Base-by-base conservation (phyloP, 2,329 filamentous ascomycete species). In the Aspergillus texensis region DNA sequence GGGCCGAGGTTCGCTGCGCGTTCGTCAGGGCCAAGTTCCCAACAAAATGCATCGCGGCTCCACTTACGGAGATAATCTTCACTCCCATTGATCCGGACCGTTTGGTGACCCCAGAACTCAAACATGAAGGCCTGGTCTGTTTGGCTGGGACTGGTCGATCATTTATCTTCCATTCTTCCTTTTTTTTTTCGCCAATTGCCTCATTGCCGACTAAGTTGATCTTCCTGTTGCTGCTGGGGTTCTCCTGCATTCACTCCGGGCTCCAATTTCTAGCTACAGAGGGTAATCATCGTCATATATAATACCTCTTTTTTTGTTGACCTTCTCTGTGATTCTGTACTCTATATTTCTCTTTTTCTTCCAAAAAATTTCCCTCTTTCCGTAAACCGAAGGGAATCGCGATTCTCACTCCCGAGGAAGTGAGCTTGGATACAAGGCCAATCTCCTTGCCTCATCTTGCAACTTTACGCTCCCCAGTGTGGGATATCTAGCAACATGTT, bases 401-500 rank as follows among this genome's bases (percentile, higher is more conserved):
- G 19, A 41, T 41, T n/a, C 6, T 36, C 3, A 36, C 34, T 36
- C 39, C 16, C 8, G 39, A 41, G 39, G 39, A n/a, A 41, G 39
- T 41, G 39, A 41, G 39, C 16, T n/a, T 19, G 39, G 39, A n/a
- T 41, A 41, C 16, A 30, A 24, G 4, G 10, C 14, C 46, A 30
- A 28, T 52, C 36, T 57, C 30, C n/a, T 54, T 54, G 4, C 21
- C 21, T 21, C 16, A 30, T 28, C 55, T 59, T 52, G 21, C 24
- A 24, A 14, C 45, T 48, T 26, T 14, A 24, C 45, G 3, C 30
- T 32, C 8, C 11, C 16, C 19, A 19, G 11, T 9, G 32, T 36
- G 32, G 30, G 12, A 54, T n/a, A 21, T 58, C 48, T 43, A 41
- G 56, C 48, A 72, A 45, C 62, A 77, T 77, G 75, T 70, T 72